Base-by-base conservation (phyloP, 768 basidiomycete species). In the Termitomyces heimii region DNA sequence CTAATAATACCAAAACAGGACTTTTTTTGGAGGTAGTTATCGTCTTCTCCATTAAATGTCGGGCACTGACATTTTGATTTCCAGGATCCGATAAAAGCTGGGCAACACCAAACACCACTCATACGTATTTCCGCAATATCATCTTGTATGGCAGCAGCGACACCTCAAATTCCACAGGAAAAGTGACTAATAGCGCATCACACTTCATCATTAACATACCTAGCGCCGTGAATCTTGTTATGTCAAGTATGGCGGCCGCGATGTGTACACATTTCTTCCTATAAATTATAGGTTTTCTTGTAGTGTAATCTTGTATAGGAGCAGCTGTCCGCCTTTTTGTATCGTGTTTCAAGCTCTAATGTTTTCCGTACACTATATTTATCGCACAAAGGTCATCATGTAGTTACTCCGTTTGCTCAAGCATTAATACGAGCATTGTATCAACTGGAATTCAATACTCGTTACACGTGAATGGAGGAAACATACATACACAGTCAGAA, bases 101-200 rank as follows among this genome's bases (percentile, higher is more conserved):
- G 88, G 87, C 87, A 24, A 85, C 89, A 0, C 81, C 86, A 6
- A 70, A 76, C 6, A 81, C 80, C 1, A 83, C 85, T 4, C 82
- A 88, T 64, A 84, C 85, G 1, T 93, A 89, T 68, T 94, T 82
- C 75, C 84, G 88, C 62, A 88, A 92, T 67, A 75, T 94, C 55
- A 73, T 77, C 53, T 69, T 91, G 43, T 91, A 81, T 77, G 86
- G 81, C 16, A 76, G 82, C 60, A 76, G 75, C 1, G 60, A 70
- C 3, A 67, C 81, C 2, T 85, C 84, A 2, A 83, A 73, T 28
- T 68, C 79, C 34, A 72, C 73, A 28, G 77, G 76, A 0, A 54
- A 65, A n/a, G 32, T 54, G 3, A 68, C 71, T 35, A 73, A 60
- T 46, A 57, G 64, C 3, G 68, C 67, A 16, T 53, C 53, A 8